Percentiles rank a stretch among this genome's conserved stretches.
Evolutionary conservation across 1,284 basidiomycete species (phyloP).

Genomic region (Cerioporus squamosus): DNA sequence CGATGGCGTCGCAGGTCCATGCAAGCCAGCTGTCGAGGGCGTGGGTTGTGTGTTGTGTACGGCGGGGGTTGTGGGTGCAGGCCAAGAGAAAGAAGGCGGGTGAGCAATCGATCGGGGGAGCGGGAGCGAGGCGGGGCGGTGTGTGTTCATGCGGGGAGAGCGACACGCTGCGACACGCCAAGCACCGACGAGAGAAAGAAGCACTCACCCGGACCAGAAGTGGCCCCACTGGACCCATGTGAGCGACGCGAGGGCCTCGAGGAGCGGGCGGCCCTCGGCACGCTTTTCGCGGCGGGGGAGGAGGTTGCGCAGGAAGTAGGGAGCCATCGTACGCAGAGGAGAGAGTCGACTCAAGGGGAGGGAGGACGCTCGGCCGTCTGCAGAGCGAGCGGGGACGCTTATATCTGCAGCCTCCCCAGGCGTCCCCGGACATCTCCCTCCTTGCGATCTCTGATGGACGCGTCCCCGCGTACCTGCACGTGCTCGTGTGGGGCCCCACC

Average conservation of each 20-base stretch:
- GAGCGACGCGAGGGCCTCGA: constrained; percentile 42
- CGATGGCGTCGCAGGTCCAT: constrained; percentile 81
- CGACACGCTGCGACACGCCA: constrained; percentile 6
- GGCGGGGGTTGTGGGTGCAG: constrained; percentile 11
- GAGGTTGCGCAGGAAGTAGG: constrained; percentile 36
- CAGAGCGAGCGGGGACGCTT: neutral
- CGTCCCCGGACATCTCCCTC: constrained; percentile 8
- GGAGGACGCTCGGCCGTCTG: constrained; percentile 4
- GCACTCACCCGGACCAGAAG: constrained; percentile 49
- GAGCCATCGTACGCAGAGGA: constrained; percentile 31
- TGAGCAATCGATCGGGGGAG: constrained; percentile 7
- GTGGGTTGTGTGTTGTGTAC: constrained; percentile 10
- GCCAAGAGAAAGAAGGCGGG: constrained; percentile 10
- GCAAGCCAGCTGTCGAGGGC: constrained; percentile 65
- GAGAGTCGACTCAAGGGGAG: neutral
- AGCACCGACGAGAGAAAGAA: constrained; percentile 1
- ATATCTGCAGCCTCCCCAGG: neutral
- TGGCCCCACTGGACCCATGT: constrained; percentile 51
- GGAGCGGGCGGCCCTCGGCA: constrained; percentile 36
- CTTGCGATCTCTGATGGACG: constrained; percentile 18
- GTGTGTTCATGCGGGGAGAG: too few relatives aligned
- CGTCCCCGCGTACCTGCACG: neutral
- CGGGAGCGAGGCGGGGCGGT: constrained; percentile 1
- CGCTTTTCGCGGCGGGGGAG: constrained; percentile 45
- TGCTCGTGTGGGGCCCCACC: neutral